Evolutionary conservation across 352 stramenopile species (phyloP), one percentile per base, ranked within the genome.

Genomic region (Phytopythium delawarense): DNA sequence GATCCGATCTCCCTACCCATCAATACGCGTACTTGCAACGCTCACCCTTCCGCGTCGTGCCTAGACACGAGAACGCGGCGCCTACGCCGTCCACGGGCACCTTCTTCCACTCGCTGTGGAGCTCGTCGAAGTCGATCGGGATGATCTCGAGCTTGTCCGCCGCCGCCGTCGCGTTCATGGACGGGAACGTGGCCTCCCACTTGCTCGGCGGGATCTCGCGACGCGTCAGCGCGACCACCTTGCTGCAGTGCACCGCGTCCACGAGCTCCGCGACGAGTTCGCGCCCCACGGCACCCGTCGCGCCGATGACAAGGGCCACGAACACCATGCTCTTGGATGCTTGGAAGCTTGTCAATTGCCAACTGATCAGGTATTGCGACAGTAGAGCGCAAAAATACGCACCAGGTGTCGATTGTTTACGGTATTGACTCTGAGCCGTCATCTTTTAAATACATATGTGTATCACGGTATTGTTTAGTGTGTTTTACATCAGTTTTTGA

Each of bases 231-330:
- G 82, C 82, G 46, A 89, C 70, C 42, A 91, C 77, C 58, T 83
- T 84, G 40, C 61, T 69, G 64, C 79, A 91, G 20, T 71, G 74
- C 44, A 72, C 16, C 9, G 78, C 88, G 44, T 67, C 63, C 25
- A 89, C 80, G 62, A 91, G 66, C 54, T 87, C 74, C 2, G 80
- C 81, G 21, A 91, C 75, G 30, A 91, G 52, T 16, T 89, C 82
- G 21, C 82, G 76, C 4, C 79, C 82, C 8, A 91, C 78, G 20
- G 82, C 76, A 45, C 82, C 82, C 15, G 82, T 91, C 21, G 75
- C 71, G 15, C 82, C 82, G 45, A 87, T 70, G 4, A 89, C 79
- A 9, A 91, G 52, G 9, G 78, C 78, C 12, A 78, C 72, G 70
- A 81, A 84, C 34, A 60, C 40, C 66, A 76, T 70, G 13, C 40